These are phyloP conservation scores for Stagonosporopsis cucurbitacearum DNA, from an alignment of 2,329 filamentous ascomycete species.

Conservation along the genomic window DNA sequence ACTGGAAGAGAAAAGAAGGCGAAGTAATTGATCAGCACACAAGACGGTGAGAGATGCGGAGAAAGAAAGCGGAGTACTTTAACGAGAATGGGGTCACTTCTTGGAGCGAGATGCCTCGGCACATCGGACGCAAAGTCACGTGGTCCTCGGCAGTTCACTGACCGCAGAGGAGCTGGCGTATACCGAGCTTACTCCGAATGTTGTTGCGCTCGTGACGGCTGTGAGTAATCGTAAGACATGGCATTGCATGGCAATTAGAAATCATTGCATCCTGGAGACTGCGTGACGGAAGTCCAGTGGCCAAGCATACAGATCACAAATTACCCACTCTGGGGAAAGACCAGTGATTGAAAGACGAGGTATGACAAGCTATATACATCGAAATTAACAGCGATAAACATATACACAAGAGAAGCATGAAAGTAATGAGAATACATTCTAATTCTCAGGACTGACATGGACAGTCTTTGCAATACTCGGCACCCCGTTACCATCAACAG, in stretches of 20 bases:
- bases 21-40: neutral
- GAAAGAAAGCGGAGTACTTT: conserved; percentile 52
- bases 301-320: no score
- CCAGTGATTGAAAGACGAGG: neutral
- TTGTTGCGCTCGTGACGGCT: neutral
- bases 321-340: neutral
- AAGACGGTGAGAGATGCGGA: conserved; percentile 16
- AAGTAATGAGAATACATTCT: neutral
- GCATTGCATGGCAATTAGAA: no score
- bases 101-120: conserved; percentile 44
- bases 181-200: neutral
- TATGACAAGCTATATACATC: no score
- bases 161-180: conserved; percentile 6
- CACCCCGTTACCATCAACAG: conserved; percentile 53
- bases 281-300: no score
- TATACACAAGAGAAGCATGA: neutral
- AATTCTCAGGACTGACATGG: neutral
- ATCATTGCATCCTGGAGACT: no score
- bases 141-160: conserved; percentile 17
- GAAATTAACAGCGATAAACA: neutral
- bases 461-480: conserved; percentile 57
- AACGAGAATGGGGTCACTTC: conserved; percentile 54
- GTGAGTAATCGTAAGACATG: neutral
- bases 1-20: neutral
- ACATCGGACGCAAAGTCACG: conserved; percentile 25